Conservation (phyloP, 208 protist species). For the Tritrichomonas foetus region DNA sequence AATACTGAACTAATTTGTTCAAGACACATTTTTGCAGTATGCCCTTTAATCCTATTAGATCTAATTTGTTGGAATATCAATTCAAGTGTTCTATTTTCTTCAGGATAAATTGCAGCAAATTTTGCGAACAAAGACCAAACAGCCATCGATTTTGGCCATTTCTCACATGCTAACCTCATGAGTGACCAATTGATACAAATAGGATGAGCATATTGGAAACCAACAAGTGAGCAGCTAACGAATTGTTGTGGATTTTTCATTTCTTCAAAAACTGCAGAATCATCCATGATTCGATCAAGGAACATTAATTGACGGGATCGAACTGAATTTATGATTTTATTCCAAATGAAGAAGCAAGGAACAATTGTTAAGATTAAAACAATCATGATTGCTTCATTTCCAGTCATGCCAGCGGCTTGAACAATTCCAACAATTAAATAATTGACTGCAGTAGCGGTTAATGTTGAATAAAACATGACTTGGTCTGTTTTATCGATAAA, state of each 20-base stretch:
- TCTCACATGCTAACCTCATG: not conserved
- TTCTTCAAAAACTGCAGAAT: not conserved
- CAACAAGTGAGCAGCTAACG: too few species aligned
- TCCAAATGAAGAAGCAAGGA: too few species aligned
- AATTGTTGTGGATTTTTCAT: too few species aligned
- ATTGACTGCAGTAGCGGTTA: too few species aligned
- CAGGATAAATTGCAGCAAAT: slow-evolving; percentile 13
- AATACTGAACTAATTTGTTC: not conserved
- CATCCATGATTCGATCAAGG: not conserved
- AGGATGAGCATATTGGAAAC: not conserved
- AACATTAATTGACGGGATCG: too few species aligned
- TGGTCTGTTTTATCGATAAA: too few species aligned
- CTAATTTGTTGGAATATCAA: not conserved
- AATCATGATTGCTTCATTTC: too few species aligned
- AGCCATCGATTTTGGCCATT: not conserved
- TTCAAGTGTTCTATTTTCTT: not conserved
- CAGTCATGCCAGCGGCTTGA: too few species aligned
- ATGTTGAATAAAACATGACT: too few species aligned
- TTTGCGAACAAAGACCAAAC: not conserved
- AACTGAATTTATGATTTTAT: too few species aligned
- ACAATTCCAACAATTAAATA: too few species aligned
- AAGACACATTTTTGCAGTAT: not conserved
- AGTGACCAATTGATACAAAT: not conserved
- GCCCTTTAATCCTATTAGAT: not conserved
- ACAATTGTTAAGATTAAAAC: too few species aligned